These are phyloP conservation scores for Ophioceras dolichostomum DNA, from an alignment of 2,329 filamentous ascomycete genomes.

Conservation along the genomic window DNA sequence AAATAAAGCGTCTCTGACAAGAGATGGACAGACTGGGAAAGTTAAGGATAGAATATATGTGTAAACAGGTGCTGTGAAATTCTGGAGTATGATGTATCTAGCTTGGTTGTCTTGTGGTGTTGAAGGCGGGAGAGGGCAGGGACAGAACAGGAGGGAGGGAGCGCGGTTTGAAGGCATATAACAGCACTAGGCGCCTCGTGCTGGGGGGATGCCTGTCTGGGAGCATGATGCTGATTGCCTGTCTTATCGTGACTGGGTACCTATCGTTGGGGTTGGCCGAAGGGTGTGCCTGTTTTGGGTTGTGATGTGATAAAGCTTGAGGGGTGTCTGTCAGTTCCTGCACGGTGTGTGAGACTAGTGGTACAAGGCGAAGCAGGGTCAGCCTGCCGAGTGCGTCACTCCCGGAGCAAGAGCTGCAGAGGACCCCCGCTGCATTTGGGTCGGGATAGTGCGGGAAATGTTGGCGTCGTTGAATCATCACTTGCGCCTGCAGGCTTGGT, in stretches of 20 bases:
- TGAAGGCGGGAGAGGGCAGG: neutral
- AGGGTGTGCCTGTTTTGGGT: slow-evolving; percentile 8
- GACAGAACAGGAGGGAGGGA: slow-evolving; percentile 1
- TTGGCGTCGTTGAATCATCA: no score
- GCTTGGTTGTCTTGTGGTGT: slow-evolving; percentile 1
- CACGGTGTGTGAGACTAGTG: no score
- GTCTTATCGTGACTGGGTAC: slow-evolving; percentile 1
- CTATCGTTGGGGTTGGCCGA: slow-evolving; percentile 5
- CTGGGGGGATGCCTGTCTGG: neutral
- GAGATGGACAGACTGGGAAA: neutral
- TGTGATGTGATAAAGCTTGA: slow-evolving; percentile 9
- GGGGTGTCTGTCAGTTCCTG: slow-evolving; percentile 4
- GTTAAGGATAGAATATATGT: slow-evolving; percentile 2
- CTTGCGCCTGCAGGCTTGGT: no score
- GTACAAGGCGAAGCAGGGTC: no score
- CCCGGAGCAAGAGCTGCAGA: no score
- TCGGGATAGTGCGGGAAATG: no score
- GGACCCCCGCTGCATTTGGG: no score
- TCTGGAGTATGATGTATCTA: neutral
- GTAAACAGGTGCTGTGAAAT: neutral
- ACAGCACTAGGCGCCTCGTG: no score
- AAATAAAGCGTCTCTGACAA: neutral
- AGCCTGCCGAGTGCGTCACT: no score
- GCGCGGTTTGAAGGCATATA: slow-evolving; percentile 1
- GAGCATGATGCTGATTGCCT: slow-evolving; percentile 3